phyloP scores from a whole-genome alignment of 202 grass and related monocot genomes.

The Hordeum pubiflorum region DNA sequence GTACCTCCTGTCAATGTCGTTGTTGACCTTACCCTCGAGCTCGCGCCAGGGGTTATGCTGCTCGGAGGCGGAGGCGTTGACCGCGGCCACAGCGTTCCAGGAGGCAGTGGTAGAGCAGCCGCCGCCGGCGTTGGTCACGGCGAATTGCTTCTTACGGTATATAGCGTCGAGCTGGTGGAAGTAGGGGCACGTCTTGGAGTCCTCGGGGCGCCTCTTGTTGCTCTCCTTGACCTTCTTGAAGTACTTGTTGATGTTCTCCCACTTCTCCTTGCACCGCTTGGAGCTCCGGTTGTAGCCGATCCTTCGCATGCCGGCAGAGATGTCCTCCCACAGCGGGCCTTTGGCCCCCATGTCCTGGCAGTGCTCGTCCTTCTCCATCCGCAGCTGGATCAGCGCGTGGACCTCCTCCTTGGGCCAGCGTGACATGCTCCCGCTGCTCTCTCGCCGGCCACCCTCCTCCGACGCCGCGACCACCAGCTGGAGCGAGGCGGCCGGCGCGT shows the following conservation, averaged over 20 bases:
- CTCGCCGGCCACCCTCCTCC: not conserved
- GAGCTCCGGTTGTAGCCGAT: constrained; percentile 78
- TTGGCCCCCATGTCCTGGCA: constrained; percentile 63
- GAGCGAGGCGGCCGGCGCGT: constrained; percentile 1
- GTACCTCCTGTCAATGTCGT: constrained; percentile 28
- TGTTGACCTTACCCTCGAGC: constrained; percentile 37
- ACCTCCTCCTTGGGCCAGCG: constrained; percentile 86
- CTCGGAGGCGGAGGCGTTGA: not conserved
- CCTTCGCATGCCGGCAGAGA: constrained; percentile 56
- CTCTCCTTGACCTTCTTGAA: constrained; percentile 97
- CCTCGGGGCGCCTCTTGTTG: constrained; percentile 76
- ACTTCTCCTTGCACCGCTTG: constrained; percentile 97
- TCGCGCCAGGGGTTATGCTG: constrained; percentile 14
- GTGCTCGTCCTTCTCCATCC: constrained; percentile 55
- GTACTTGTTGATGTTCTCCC: constrained; percentile 99
- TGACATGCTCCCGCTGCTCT: constrained; percentile 28
- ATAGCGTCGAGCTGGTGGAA: constrained; percentile 84
- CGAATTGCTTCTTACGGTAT: constrained; percentile 44
- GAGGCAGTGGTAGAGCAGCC: not conserved
- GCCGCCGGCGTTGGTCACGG: not conserved
- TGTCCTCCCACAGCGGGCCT: constrained; percentile 87
- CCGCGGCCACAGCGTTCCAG: not conserved
- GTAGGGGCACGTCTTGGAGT: constrained; percentile 90
- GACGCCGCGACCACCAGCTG: not conserved
- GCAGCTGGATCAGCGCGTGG: constrained; percentile 69